Evolutionary conservation across 108 stramenopile genomes (phyloP).

Genomic region (Bacterosira constricta): DNA sequence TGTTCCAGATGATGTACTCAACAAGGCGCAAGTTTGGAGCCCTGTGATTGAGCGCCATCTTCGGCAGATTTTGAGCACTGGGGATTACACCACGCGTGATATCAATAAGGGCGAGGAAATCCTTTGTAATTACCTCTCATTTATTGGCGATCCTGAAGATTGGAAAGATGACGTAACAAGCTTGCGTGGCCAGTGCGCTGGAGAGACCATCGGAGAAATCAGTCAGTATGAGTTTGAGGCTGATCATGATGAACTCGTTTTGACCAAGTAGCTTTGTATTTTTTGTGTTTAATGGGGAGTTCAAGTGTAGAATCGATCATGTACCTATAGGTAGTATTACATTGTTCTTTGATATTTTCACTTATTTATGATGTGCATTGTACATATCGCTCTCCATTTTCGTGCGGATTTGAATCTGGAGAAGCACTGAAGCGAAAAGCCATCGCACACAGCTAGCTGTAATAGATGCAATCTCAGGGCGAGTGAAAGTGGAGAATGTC

Average conservation of each 20-base stretch:
- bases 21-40: neutral
- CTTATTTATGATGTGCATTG: too few relatives aligned
- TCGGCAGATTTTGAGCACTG: neutral
- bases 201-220: slow-evolving; percentile 7
- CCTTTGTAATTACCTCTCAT: slow-evolving; percentile 27
- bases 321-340: too few relatives aligned
- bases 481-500: too few relatives aligned
- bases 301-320: too few relatives aligned
- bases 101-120: slow-evolving; percentile 26
- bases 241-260: neutral
- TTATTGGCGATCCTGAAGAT: neutral
- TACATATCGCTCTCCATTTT: too few relatives aligned
- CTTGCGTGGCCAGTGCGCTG: slow-evolving; percentile 16
- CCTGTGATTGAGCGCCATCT: slow-evolving; percentile 21
- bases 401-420: too few relatives aligned
- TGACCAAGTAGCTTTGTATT: too few relatives aligned
- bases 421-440: too few relatives aligned
- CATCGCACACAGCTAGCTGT: too few relatives aligned
- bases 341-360: too few relatives aligned
- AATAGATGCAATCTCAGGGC: too few relatives aligned
- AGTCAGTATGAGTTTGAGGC: slow-evolving; percentile 6
- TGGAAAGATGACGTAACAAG: slow-evolving; percentile 4
- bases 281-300: too few relatives aligned
- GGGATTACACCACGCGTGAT: slow-evolving; percentile 12
- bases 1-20: neutral